phyloP scores from a whole-genome alignment of 495 filamentous ascomycete genomes.

The Neurospora sp. region DNA sequence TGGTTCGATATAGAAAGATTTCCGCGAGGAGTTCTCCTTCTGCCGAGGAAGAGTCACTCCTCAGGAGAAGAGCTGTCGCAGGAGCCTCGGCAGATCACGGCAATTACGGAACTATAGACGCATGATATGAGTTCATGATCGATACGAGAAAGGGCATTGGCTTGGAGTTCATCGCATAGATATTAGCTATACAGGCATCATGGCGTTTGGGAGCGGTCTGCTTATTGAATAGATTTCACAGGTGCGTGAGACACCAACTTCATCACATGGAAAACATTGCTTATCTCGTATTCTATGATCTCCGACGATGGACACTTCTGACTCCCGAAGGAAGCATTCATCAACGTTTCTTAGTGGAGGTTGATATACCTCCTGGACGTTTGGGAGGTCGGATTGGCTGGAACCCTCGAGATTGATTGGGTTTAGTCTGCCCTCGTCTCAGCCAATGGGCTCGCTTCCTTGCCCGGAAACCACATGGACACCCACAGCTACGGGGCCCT shows the following conservation, averaged over 20 bases:
- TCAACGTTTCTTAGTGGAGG: neutral
- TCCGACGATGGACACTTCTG: neutral
- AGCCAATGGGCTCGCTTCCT: neutral
- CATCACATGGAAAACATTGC: neutral
- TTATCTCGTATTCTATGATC: neutral
- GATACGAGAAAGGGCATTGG: neutral
- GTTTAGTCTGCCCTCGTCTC: neutral
- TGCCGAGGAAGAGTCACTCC: neutral
- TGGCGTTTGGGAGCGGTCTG: neutral
- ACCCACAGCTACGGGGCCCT: neutral
- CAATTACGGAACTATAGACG: neutral
- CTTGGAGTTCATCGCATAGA: neutral
- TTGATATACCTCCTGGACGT: neutral
- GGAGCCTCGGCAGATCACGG: neutral
- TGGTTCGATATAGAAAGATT: constrained; percentile 27
- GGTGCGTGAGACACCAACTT: neutral
- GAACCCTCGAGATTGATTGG: neutral
- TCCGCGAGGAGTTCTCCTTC: neutral
- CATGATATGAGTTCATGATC: neutral
- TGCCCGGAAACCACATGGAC: neutral
- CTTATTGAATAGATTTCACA: neutral
- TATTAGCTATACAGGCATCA: neutral
- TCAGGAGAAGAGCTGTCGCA: neutral
- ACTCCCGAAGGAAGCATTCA: neutral
- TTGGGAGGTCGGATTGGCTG: neutral